phyloP scores from a whole-genome alignment of 805 yeast species.

The Citeromyces nyonsensis region DNA sequence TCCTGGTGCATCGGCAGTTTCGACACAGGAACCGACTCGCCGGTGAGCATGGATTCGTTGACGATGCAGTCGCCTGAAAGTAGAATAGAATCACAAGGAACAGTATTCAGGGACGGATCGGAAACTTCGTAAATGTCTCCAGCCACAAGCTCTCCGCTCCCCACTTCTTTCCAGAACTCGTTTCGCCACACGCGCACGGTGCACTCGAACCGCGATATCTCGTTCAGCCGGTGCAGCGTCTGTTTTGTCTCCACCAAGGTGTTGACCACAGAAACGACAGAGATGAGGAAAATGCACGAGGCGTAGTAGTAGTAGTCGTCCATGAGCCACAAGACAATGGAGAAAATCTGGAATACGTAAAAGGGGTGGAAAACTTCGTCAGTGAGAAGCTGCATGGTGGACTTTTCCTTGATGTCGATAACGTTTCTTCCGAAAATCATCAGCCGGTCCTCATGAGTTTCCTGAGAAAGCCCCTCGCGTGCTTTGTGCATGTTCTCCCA shows the following conservation, averaged over 20 bases:
- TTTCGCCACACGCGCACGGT: conserved; percentile 83
- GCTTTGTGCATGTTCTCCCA: conserved; percentile 52
- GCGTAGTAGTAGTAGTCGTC: conserved; percentile 94
- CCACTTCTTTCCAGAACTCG: conserved; percentile 79
- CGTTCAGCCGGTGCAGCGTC: conserved; percentile 56
- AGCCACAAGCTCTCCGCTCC: conserved; percentile 74
- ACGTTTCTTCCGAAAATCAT: conserved; percentile 67
- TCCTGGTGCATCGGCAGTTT: conserved; percentile 55
- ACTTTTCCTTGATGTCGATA: conserved; percentile 62
- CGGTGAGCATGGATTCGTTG: conserved; percentile 97
- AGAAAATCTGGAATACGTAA: conserved; percentile 86
- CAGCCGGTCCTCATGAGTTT: conserved; percentile 49
- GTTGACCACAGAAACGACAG: conserved; percentile 63
- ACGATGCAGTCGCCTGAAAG: conserved; percentile 88
- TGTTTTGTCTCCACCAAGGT: conserved; percentile 77
- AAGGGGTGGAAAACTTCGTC: conserved; percentile 94
- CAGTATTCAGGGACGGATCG: conserved; percentile 56
- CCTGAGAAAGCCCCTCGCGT: conserved; percentile 58
- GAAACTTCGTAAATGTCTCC: conserved; percentile 91
- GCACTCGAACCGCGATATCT: conserved; percentile 61
- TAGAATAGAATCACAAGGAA: conserved; percentile 85
- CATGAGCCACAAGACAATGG: conserved; percentile 80
- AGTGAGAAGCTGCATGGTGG: conserved; percentile 44
- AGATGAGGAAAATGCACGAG: conserved; percentile 75
- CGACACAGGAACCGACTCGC: conserved; percentile 95